Percentiles rank a stretch among this genome's conserved stretches.
Evolutionary conservation across 1,284 basidiomycete genomes (phyloP).

Genomic region (Pseudozyma pruni): DNA sequence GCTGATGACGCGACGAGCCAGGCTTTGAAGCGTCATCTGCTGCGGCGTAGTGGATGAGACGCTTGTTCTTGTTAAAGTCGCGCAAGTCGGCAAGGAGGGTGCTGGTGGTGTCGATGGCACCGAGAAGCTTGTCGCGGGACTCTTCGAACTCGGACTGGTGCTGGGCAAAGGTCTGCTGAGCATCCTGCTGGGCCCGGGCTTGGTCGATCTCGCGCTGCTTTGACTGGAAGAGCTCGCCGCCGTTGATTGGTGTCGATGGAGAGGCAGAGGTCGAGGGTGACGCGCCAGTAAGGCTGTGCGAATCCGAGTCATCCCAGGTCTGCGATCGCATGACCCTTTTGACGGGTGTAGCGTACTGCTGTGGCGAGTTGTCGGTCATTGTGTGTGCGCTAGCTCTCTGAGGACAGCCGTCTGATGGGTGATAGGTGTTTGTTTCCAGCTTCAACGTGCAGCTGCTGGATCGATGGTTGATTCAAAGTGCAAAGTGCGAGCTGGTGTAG

Average conservation of each 20-base stretch:
- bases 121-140: conserved; percentile 40
- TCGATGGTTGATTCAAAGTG: not conserved
- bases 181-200: conserved; percentile 22
- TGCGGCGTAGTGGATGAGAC: conserved; percentile 84
- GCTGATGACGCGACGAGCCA: conserved; percentile 15
- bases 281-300: conserved; percentile 19
- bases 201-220: conserved; percentile 34
- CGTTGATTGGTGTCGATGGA: conserved; percentile 14
- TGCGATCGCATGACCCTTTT: conserved; percentile 29
- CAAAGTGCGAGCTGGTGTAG: too few relatives aligned
- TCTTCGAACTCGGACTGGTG: conserved; percentile 48
- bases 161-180: conserved; percentile 38
- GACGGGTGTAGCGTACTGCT: conserved; percentile 38
- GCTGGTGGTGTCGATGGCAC: conserved; percentile 78
- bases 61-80: conserved; percentile 84
- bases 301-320: conserved; percentile 32
- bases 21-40: conserved; percentile 13
- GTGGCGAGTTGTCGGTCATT: conserved; percentile 24
- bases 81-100: conserved; percentile 78
- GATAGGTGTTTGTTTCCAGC: not conserved
- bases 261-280: conserved; percentile 34
- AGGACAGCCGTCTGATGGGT: too few relatives aligned
- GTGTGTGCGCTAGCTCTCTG: not conserved
- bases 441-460: not conserved
- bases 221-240: conserved; percentile 25